Percentiles rank a stretch among this genome's conserved stretches.
Conservation (phyloP, 2,329 filamentous ascomycete species). For the Pezicula carpinea region DNA sequence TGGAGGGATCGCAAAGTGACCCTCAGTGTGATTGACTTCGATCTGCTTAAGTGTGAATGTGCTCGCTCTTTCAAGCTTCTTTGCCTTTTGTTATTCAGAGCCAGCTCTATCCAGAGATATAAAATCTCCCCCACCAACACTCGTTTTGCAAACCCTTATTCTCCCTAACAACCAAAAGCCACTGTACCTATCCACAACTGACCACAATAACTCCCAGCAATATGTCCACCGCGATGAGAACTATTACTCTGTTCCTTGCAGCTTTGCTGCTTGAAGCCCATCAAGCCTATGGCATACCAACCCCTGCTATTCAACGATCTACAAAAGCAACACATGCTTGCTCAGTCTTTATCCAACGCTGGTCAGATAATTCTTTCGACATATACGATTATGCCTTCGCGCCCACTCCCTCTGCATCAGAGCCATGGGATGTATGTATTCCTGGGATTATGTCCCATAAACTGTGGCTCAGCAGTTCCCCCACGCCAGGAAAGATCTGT, state of each 20-base stretch:
- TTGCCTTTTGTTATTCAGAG: no score
- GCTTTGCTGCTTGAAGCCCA: background rate
- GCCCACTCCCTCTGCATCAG: background rate
- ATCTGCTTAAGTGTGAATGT: no score
- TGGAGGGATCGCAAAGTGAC: no score
- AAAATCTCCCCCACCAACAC: no score
- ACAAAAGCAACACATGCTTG: background rate
- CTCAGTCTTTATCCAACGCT: conserved; percentile 2
- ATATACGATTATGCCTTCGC: background rate
- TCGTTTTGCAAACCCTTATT: no score
- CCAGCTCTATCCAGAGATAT: no score
- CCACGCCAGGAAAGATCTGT: background rate
- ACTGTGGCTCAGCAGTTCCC: no score
- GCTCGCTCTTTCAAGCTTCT: no score
- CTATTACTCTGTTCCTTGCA: background rate
- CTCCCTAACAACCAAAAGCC: no score
- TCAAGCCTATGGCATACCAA: background rate
- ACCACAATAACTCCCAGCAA: background rate
- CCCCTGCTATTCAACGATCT: background rate
- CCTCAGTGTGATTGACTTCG: no score
- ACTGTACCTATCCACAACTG: background rate
- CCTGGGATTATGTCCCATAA: no score
- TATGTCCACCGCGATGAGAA: background rate
- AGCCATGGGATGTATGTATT: background rate
- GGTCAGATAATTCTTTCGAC: conserved; percentile 1